Conservation (phyloP, 768 basidiomycete genomes). For the Lepiota subincarnata region DNA sequence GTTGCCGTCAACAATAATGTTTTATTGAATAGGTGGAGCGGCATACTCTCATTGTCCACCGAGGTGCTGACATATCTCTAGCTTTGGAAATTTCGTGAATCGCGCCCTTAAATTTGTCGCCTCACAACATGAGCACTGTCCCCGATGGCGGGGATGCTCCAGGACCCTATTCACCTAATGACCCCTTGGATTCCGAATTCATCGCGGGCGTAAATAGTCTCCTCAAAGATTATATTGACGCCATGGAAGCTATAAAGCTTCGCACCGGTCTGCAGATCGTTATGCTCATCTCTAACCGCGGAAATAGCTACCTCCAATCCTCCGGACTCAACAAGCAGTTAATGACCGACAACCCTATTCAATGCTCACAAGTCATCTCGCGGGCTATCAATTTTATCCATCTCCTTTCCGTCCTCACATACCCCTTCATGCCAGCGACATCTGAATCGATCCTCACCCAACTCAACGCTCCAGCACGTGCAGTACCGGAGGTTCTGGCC, state of each 20-base stretch:
- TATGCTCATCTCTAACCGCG: constrained; percentile 85
- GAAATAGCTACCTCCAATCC: constrained; percentile 93
- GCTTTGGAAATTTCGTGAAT: constrained; percentile 98
- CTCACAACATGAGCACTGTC: constrained; percentile 77
- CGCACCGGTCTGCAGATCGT: constrained; percentile 82
- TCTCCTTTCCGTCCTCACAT: constrained; percentile 74
- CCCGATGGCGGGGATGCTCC: constrained; percentile 73
- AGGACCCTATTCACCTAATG: constrained; percentile 67
- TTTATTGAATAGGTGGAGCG: constrained; percentile 79
- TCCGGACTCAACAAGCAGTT: constrained; percentile 89
- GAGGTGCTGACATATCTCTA: constrained; percentile 22
- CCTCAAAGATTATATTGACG: constrained; percentile 74
- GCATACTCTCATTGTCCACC: not conserved
- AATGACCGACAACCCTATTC: constrained; percentile 72
- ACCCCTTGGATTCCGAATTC: constrained; percentile 69
- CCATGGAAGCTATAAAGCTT: constrained; percentile 90
- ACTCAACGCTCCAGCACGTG: constrained; percentile 83
- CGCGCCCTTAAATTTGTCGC: constrained; percentile 89
- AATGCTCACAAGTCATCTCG: constrained; percentile 87
- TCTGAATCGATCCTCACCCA: constrained; percentile 77
- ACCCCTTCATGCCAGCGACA: constrained; percentile 96
- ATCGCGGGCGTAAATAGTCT: constrained; percentile 74
- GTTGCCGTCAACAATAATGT: constrained; percentile 92
- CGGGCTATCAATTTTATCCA: constrained; percentile 94
- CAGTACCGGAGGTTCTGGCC: constrained; percentile 66